Conservation (phyloP, 768 basidiomycete species). For the Termitomyces sp. region DNA sequence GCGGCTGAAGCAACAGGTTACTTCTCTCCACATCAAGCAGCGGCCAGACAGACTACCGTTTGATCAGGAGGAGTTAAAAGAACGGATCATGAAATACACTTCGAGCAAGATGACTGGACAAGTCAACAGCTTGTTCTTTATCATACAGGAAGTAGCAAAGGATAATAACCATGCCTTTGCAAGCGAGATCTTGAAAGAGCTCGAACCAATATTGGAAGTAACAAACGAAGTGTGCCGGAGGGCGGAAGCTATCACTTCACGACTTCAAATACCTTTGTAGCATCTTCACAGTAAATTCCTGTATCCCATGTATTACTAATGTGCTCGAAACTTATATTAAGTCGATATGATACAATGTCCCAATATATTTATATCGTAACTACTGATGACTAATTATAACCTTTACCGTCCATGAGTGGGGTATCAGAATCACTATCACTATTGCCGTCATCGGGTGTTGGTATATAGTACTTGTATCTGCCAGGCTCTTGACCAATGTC, state of each 20-base stretch:
- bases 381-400: not conserved
- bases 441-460: slow-evolving; percentile 43
- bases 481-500: slow-evolving; percentile 48
- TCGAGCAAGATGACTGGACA: slow-evolving; percentile 18
- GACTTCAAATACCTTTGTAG: not conserved
- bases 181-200: slow-evolving; percentile 20
- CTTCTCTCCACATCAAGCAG: slow-evolving; percentile 15
- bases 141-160: slow-evolving; percentile 17
- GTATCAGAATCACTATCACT: slow-evolving; percentile 34
- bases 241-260: slow-evolving; percentile 17
- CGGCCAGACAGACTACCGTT: slow-evolving; percentile 11
- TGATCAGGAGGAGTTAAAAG: slow-evolving; percentile 15
- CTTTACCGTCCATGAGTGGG: slow-evolving; percentile 5
- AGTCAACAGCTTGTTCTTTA: slow-evolving; percentile 17
- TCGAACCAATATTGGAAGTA: slow-evolving; percentile 24
- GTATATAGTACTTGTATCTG: slow-evolving; percentile 64
- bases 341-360: not conserved
- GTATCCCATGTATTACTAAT: not conserved
- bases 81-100: slow-evolving; percentile 8
- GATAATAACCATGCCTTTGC: slow-evolving; percentile 18
- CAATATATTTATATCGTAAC: not conserved
- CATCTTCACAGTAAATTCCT: no score
- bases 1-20: slow-evolving; percentile 19
- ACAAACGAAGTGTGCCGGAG: slow-evolving; percentile 23
- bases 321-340: not conserved